Percentiles rank a stretch among this genome's conserved stretches.
Conservation (phyloP, 1,284 basidiomycete species). For the Mycena sp. region DNA sequence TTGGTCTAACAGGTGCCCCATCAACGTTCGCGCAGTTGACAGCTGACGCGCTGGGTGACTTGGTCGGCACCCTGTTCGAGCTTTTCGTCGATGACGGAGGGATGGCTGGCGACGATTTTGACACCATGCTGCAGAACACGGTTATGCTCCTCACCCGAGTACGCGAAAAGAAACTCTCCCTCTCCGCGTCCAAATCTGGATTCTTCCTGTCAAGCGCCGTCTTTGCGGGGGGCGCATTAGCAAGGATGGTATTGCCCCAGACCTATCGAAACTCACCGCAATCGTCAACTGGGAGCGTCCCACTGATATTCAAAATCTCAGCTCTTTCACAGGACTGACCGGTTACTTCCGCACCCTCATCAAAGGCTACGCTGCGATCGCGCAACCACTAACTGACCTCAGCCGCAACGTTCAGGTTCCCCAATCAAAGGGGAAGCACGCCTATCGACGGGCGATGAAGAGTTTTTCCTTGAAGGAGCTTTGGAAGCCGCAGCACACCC, state of each 20-base stretch:
- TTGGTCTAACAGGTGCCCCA: slow-evolving; percentile 46
- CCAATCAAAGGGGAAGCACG: neutral
- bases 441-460: slow-evolving; percentile 2
- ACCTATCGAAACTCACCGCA: slow-evolving; percentile 44
- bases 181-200: slow-evolving; percentile 41
- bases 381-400: slow-evolving; percentile 42
- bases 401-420: neutral
- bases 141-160: too few relatives aligned
- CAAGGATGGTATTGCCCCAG: slow-evolving; percentile 40
- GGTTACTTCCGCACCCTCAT: slow-evolving; percentile 7
- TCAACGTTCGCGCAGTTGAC: slow-evolving; percentile 48
- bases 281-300: slow-evolving; percentile 47
- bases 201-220: slow-evolving; percentile 43
- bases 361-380: slow-evolving; percentile 39
- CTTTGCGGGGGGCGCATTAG: slow-evolving; percentile 44
- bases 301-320: slow-evolving; percentile 17
- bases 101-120: slow-evolving; percentile 35
- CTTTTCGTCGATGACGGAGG: slow-evolving; percentile 47
- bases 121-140: too few relatives aligned
- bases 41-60: slow-evolving; percentile 40
- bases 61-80: slow-evolving; percentile 38
- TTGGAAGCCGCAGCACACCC: slow-evolving; percentile 35
- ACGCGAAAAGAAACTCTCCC: too few relatives aligned
- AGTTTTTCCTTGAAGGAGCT: slow-evolving; percentile 34
- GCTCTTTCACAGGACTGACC: slow-evolving; percentile 1